A percentile compares a stretch with the other conserved stretches of the same genome.
Conservation (phyloP, 352 stramenopile genomes). For the Pythium chondricola region DNA sequence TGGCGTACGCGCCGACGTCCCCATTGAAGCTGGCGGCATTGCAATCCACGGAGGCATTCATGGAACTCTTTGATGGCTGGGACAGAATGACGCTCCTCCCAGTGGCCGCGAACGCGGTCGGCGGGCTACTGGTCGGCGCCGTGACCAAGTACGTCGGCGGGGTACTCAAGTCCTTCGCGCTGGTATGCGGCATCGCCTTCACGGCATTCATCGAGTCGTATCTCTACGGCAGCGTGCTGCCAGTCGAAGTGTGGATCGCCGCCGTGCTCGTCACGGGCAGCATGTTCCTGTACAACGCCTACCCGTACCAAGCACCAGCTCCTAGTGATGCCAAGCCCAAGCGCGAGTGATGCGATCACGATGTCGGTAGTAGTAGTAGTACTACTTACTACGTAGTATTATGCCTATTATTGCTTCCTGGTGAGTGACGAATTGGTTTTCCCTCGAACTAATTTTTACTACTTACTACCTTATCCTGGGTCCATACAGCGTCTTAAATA, state of each 20-base stretch:
- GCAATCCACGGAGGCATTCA: constrained; percentile 11
- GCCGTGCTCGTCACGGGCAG: constrained; percentile 57
- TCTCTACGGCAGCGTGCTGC: constrained; percentile 58
- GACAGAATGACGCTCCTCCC: constrained; percentile 71
- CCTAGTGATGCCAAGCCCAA: constrained; percentile 14
- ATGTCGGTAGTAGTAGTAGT: too few species aligned
- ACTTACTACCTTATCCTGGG: constrained; percentile 3
- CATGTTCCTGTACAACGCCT: constrained; percentile 71
- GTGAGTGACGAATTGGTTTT: neutral
- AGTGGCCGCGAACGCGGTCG: constrained; percentile 70
- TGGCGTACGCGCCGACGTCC: constrained; percentile 22
- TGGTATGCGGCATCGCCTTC: constrained; percentile 86
- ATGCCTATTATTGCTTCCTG: constrained; percentile 1
- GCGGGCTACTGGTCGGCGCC: constrained; percentile 79
- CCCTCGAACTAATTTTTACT: neutral
- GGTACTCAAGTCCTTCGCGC: constrained; percentile 87
- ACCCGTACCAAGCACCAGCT: constrained; percentile 34
- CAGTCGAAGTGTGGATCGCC: constrained; percentile 59
- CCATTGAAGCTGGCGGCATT: constrained; percentile 19
- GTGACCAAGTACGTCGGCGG: constrained; percentile 88
- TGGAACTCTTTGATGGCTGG: constrained; percentile 59
- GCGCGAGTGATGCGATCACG: constrained; percentile 20
- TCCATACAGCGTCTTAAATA: constrained; percentile 20
- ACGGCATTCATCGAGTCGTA: constrained; percentile 76
- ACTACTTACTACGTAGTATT: too few species aligned